Percentiles rank a stretch among this genome's conserved stretches.
Conservation (phyloP, 306 rosid species). For the Acacia acuminata region DNA sequence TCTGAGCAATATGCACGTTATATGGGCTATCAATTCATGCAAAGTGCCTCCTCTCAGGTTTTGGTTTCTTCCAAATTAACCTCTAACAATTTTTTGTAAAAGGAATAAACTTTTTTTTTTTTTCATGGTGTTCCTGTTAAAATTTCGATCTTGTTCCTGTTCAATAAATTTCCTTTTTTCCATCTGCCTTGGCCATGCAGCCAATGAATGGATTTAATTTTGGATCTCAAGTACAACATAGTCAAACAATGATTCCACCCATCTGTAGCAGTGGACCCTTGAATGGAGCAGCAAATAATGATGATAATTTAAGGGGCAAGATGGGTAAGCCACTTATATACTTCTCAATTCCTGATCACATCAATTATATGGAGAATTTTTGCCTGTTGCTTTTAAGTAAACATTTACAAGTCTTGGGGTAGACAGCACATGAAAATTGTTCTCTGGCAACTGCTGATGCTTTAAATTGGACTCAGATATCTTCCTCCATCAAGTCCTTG, state of each 20-base stretch:
- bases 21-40: slow-evolving; percentile 80
- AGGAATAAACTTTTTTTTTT: neutral
- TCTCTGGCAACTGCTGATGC: neutral
- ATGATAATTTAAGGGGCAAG: slow-evolving; percentile 49
- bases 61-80: slow-evolving; percentile 17
- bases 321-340: slow-evolving; percentile 40
- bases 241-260: slow-evolving; percentile 56
- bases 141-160: no score
- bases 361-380: slow-evolving; percentile 17
- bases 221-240: slow-evolving; percentile 60
- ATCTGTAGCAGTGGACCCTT: slow-evolving; percentile 46
- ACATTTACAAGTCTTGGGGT: slow-evolving; percentile 1
- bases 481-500: slow-evolving; percentile 1
- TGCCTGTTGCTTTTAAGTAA: slow-evolving; percentile 1
- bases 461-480: slow-evolving; percentile 2
- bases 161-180: slow-evolving; percentile 5
- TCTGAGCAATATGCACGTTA: slow-evolving; percentile 73
- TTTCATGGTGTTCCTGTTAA: slow-evolving; percentile 1
- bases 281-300: slow-evolving; percentile 47
- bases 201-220: slow-evolving; percentile 66
- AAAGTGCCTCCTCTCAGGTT: slow-evolving; percentile 75
- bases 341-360: neutral
- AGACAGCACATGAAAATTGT: neutral
- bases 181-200: slow-evolving; percentile 43
- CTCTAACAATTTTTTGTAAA: neutral